Evolutionary conservation across 306 rosid species (phyloP).

Genomic region (Casuarina equisetifolia): DNA sequence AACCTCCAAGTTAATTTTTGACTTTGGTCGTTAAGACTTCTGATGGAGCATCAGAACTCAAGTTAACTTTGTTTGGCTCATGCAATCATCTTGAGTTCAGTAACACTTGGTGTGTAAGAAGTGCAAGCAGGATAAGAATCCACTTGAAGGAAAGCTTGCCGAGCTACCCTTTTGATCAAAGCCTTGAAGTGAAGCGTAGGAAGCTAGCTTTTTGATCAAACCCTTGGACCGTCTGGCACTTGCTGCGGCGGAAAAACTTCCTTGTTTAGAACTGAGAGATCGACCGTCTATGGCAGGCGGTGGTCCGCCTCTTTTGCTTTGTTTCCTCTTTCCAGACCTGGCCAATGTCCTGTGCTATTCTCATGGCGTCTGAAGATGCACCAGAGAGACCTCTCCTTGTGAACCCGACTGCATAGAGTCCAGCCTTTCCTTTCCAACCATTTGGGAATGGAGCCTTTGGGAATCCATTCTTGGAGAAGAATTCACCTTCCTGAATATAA

Average conservation of each 20-base stretch:
- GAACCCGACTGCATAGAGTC: slow-evolving; percentile 93
- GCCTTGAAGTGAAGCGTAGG: too few relatives aligned
- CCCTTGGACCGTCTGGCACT: too few relatives aligned
- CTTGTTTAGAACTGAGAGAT: slow-evolving; percentile 69
- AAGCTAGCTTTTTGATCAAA: too few relatives aligned
- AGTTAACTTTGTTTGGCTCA: background rate
- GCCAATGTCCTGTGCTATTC: slow-evolving; percentile 75
- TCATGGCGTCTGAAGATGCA: slow-evolving; percentile 72
- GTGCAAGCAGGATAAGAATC: too few relatives aligned
- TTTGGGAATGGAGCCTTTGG: slow-evolving; percentile 77
- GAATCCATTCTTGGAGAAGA: slow-evolving; percentile 75
- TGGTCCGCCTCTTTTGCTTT: slow-evolving; percentile 51
- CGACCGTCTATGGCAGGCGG: slow-evolving; percentile 72
- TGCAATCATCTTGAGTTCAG: too few relatives aligned
- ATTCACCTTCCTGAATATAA: slow-evolving; percentile 70
- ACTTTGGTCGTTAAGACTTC: too few relatives aligned
- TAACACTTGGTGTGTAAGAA: too few relatives aligned
- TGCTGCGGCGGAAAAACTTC: background rate
- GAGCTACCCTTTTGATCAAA: too few relatives aligned
- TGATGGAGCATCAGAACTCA: too few relatives aligned
- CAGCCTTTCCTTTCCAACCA: slow-evolving; percentile 88
- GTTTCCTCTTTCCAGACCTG: slow-evolving; percentile 72
- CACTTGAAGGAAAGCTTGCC: too few relatives aligned
- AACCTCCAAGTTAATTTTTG: too few relatives aligned
- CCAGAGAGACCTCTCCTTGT: slow-evolving; percentile 94